These are phyloP conservation scores for Eleusine coracana DNA, from an alignment of 176 grass and related monocot genomes.

Conservation along the genomic window DNA sequence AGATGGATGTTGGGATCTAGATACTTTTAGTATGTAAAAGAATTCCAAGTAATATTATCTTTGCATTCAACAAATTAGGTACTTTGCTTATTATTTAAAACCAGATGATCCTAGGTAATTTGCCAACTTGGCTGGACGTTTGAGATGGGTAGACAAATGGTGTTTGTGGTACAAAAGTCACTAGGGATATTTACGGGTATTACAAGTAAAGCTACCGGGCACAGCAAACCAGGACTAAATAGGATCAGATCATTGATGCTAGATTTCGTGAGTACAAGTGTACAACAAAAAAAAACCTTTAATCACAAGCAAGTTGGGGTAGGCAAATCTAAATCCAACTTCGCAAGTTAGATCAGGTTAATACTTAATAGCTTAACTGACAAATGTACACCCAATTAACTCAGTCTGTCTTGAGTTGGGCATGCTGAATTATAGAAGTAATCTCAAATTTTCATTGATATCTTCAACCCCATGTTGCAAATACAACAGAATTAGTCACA, in stretches of 20 bases:
- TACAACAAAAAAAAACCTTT: too few species aligned
- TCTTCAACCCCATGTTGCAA: neutral
- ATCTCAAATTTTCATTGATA: neutral
- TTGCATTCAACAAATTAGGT: constrained; percentile 16
- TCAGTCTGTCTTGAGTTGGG: neutral
- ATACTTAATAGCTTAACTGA: neutral
- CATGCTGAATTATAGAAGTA: neutral
- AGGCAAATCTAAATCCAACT: neutral
- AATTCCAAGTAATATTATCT: neutral
- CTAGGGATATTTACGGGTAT: neutral
- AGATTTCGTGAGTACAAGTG: neutral
- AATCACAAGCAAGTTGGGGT: too few species aligned
- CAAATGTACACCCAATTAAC: neutral
- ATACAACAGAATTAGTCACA: neutral
- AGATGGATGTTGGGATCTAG: neutral
- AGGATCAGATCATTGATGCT: neutral
- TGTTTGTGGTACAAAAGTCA: constrained; percentile 2
- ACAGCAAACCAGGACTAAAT: neutral
- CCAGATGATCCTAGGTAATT: neutral
- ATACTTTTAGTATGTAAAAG: constrained; percentile 21
- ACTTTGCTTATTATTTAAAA: neutral
- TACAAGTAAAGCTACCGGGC: neutral
- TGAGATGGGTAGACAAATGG: neutral
- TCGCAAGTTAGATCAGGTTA: neutral
- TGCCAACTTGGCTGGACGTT: neutral